A percentile compares a stretch with the other conserved stretches of the same genome.
phyloP scores from a whole-genome alignment of 2,329 filamentous ascomycete species.

The Colletotrichum incanum region DNA sequence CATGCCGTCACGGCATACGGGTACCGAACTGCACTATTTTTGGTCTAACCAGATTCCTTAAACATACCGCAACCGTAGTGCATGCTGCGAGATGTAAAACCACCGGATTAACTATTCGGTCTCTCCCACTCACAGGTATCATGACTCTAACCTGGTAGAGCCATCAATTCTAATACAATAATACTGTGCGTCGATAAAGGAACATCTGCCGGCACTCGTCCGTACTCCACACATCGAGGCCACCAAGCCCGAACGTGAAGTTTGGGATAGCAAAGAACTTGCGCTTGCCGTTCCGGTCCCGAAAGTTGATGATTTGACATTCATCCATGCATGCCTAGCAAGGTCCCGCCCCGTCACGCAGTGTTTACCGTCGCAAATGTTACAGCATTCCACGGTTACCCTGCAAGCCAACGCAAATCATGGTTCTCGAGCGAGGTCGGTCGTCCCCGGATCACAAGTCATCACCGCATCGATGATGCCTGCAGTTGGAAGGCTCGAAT shows the following conservation, averaged over 20 bases:
- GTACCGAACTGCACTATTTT: not conserved
- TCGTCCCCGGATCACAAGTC: slow-evolving; percentile 7
- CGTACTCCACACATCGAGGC: not conserved
- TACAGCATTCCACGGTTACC: slow-evolving; percentile 11
- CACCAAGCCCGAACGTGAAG: not conserved
- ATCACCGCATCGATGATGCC: slow-evolving; percentile 27
- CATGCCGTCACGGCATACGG: not conserved
- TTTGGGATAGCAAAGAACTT: not conserved
- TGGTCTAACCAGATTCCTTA: not conserved
- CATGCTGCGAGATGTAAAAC: not conserved
- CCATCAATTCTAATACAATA: not conserved
- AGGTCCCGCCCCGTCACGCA: slow-evolving; percentile 17
- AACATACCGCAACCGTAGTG: not conserved
- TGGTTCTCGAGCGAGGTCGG: slow-evolving; percentile 9
- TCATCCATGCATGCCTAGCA: not conserved
- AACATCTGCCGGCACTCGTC: too few relatives aligned
- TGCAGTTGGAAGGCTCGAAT: not conserved
- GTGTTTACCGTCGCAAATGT: slow-evolving; percentile 6
- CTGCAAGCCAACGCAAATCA: slow-evolving; percentile 23
- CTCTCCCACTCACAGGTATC: not conserved
- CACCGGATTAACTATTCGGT: not conserved
- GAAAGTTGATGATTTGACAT: not conserved
- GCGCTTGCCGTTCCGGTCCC: not conserved
- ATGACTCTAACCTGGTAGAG: too few relatives aligned
- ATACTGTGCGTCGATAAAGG: not conserved